A percentile compares a stretch with the other conserved stretches of the same genome.
Conservation (phyloP, 192 early-diverging fungal genomes). For the Linderina pennispora region DNA sequence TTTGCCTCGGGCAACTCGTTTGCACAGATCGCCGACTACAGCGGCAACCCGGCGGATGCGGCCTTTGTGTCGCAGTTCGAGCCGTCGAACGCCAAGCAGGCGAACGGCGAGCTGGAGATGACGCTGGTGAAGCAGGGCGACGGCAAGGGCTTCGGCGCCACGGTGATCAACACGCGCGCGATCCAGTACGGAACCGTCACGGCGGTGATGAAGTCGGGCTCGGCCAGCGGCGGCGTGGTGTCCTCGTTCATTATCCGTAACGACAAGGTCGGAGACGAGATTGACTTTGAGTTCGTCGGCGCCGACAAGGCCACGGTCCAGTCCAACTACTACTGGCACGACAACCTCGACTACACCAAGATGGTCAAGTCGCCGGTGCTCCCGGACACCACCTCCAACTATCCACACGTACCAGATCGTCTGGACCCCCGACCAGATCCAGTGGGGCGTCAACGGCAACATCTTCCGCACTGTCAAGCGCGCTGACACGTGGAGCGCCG, state of each 20-base stretch:
- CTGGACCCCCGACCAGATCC: conserved; percentile 50
- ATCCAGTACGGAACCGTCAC: conserved; percentile 54
- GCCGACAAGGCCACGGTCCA: conserved; percentile 46
- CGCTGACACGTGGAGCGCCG: conserved; percentile 37
- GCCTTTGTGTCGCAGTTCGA: conserved; percentile 50
- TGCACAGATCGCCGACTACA: conserved; percentile 36
- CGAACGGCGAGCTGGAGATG: conserved; percentile 39
- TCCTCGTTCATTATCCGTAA: conserved; percentile 55
- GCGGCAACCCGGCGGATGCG: conserved; percentile 46
- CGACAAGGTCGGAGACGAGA: conserved; percentile 50
- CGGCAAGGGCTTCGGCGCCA: conserved; percentile 51
- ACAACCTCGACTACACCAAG: conserved; percentile 49
- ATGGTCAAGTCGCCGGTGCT: conserved; percentile 24
- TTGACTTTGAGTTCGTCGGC: conserved; percentile 60
- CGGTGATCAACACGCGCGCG: conserved; percentile 49
- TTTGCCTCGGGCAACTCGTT: conserved; percentile 27
- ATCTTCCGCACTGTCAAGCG: conserved; percentile 43
- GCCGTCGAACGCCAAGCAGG: conserved; percentile 45
- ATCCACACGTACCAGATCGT: conserved; percentile 51
- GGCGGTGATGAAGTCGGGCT: conserved; percentile 50
- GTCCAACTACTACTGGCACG: conserved; percentile 54
- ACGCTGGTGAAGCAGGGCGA: conserved; percentile 38
- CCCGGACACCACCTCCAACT: conserved; percentile 45
- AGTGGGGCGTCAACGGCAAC: conserved; percentile 46
- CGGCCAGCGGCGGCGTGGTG: conserved; percentile 46